Percentiles rank a stretch among this genome's conserved stretches.
Conservation (phyloP, 805 yeast species). For the Blastobotrys robertii region DNA sequence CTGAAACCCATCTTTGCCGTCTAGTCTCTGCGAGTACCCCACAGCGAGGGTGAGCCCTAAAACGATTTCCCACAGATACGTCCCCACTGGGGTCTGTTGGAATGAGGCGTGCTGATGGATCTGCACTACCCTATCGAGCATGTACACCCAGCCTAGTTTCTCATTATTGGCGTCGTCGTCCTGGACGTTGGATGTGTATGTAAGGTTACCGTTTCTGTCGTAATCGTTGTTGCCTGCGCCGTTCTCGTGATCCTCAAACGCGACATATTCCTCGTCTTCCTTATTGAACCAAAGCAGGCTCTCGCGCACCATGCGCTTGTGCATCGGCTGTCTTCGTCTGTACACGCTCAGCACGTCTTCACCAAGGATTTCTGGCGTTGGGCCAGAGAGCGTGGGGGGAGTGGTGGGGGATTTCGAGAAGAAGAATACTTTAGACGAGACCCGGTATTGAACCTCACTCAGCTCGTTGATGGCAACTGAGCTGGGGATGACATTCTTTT, state of each 20-base stretch:
- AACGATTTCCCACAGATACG: slow-evolving; percentile 10
- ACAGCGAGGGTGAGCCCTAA: slow-evolving; percentile 11
- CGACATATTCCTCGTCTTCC: background rate
- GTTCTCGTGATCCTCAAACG: slow-evolving; percentile 1
- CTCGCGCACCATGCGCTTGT: slow-evolving; percentile 9
- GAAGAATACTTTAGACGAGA: slow-evolving; percentile 7
- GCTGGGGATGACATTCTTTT: background rate
- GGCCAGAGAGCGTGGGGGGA: background rate
- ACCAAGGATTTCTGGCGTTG: too few relatives aligned
- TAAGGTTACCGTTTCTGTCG: background rate
- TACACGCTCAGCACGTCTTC: slow-evolving; percentile 8
- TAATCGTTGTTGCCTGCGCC: background rate
- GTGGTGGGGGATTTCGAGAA: slow-evolving; percentile 1
- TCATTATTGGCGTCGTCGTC: slow-evolving; percentile 16
- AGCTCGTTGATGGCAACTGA: background rate
- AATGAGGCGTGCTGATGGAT: slow-evolving; percentile 1
- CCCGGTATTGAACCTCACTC: background rate
- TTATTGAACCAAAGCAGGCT: slow-evolving; percentile 1
- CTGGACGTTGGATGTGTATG: background rate
- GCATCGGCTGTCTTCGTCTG: slow-evolving; percentile 10
- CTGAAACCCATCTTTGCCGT: slow-evolving; percentile 4
- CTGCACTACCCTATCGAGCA: slow-evolving; percentile 7
- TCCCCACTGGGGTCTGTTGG: background rate
- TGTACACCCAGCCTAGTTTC: slow-evolving; percentile 17
- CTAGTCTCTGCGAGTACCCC: slow-evolving; percentile 9